Evolutionary conservation across 306 rosid genomes (phyloP), one percentile per base, ranked within the genome.

Genomic region (Sicyos edulis): DNA sequence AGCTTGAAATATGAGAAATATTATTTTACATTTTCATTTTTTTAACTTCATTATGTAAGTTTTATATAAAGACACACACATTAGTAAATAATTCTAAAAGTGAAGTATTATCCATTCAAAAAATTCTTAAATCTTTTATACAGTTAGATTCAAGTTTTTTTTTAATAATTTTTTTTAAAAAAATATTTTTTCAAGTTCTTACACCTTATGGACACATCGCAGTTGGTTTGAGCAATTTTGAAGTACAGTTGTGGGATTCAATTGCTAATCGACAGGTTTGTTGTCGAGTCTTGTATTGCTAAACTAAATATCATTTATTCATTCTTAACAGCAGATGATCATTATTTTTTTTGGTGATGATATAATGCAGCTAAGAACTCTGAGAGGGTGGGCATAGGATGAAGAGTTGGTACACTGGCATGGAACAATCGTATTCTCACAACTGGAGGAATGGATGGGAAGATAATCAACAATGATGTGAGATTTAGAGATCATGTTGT

Each of bases 371-470:
- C 68, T 88, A 54, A 83, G 96, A 71, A 82, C 87, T 21, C 22
- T 90, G 65, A 86, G 21, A 55, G 93, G 82, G 3, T 22, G 87
- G 83, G 34, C 96, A 90, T 77, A 79, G 85, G 34, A 73, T 79
- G 21, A 71, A 71, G 91, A 26, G 93, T 90, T 6, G 89, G 91
- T 54, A 81, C 96, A 29, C 75, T 90, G 53, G 88, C 91, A 8
- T 90, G 93, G 96, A 88, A 88, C 79, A 85, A 73, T 64, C 89
- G 88, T 73, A 80, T 88, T 52, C 87, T 90, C 21, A 80, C 96
- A 50, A 86, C 96, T 4, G 89, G 96, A 65, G 89, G 88, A 53
- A 86, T 90, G 96, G 89, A 90, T 57, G 61, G 96, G 89, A 90
- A 61, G 61, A 83, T 90, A 22, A 52, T 90, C 7, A 85, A 86